Evolutionary conservation across 2,329 filamentous ascomycete species (phyloP), one percentile per base, ranked within the genome.

Genomic region (Dothistroma pini): DNA sequence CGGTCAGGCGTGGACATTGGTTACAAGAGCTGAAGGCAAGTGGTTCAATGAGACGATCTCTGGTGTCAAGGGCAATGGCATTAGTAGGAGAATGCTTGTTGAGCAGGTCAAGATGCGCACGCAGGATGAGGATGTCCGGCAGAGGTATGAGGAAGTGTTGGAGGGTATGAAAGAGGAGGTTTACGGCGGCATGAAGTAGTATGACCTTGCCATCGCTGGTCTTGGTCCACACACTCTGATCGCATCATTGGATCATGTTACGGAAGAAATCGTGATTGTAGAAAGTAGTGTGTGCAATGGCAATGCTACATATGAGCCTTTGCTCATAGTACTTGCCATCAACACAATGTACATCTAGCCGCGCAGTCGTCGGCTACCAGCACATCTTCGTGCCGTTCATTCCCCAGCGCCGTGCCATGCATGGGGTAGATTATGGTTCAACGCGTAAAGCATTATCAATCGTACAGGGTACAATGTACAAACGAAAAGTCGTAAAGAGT

Each of bases 1-100:
- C 0, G 93, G 93, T 1, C 82, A 86, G 53, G 91, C 93, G 0
- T 96, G 92, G 90, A 96, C 92, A 0, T 78, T 99, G 12, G 87
- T 96, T 54, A 88, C 87, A 4, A 88, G 92, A 68, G 83, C 84
- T 2, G 93, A 99, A 76, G 92, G 88, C 22, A 85, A 89, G 50
- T 96, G 95, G 93, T 99, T 97, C 77, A 53, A 53, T n/a, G 51
- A 53, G 51, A 53, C 51, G 12, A 53, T 53, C n/a, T 29, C 51
- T 11, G 31, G 51, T 19, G n/a, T 35, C 25, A 53, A 53, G 51
- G 92, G 90, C 84, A 89, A 89, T 61, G 89, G 90, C 68, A 88
- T 97, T 63, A 89, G 86, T 1, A 79, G 84, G 54, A 72, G 71
- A 3, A 72, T 65, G 3, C 80, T 77, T 63, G 78, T 83, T 29